These are phyloP conservation scores for Cystobasidium tubakii DNA, from an alignment of 768 basidiomycete genomes.

Conservation along the genomic window DNA sequence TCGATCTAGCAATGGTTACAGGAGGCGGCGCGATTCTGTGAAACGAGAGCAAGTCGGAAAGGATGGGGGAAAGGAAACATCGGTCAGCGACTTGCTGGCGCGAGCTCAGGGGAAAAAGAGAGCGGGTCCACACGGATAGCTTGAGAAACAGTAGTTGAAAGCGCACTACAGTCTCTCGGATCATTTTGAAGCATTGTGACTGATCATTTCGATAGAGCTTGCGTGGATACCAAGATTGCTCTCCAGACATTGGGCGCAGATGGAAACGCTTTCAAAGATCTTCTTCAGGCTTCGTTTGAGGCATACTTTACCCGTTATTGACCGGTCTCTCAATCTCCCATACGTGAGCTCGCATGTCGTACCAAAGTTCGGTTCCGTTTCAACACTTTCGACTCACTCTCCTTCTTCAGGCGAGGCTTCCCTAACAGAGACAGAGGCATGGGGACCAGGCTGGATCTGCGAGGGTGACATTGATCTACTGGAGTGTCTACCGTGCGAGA, in stretches of 20 bases:
- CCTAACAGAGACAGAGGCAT: background rate
- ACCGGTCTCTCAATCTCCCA: background rate
- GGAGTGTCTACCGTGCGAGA: background rate
- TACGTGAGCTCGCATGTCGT: background rate
- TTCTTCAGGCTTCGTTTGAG: background rate
- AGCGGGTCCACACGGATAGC: slow-evolving; percentile 10
- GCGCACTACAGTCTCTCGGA: background rate
- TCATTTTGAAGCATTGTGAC: background rate
- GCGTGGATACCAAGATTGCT: too few relatives aligned
- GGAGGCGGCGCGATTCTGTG: slow-evolving; percentile 1
- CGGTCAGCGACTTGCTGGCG: background rate
- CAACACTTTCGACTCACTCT: slow-evolving; percentile 15
- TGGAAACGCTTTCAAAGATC: background rate
- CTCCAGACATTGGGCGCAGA: background rate
- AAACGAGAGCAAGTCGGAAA: background rate
- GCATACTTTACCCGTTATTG: slow-evolving; percentile 2
- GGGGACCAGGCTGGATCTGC: background rate
- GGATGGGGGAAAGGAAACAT: background rate
- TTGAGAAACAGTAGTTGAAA: background rate
- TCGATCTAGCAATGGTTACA: background rate
- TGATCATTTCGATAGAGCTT: too few relatives aligned
- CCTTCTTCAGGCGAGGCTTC: slow-evolving; percentile 24
- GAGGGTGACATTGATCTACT: background rate
- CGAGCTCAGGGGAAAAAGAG: slow-evolving; percentile 10
- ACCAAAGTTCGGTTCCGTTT: background rate